phyloP scores from a whole-genome alignment of 371 early-diverging fungal genomes.

The Syncephalastrum contaminatum region DNA sequence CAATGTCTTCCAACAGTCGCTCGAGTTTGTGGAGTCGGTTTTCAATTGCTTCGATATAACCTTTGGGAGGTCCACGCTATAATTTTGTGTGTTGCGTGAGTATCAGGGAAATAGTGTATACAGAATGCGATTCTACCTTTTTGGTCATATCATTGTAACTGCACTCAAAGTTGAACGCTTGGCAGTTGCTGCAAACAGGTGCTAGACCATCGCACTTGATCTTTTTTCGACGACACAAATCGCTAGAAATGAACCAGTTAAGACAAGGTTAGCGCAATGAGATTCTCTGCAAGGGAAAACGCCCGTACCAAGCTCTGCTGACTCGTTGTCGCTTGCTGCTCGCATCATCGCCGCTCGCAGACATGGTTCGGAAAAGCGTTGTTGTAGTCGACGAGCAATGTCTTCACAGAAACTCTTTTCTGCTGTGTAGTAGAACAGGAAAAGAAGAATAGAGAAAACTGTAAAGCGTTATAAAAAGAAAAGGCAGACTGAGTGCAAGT shows the following conservation, averaged over 20 bases:
- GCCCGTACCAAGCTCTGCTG: conserved; percentile 23
- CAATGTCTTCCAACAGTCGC: conserved; percentile 52
- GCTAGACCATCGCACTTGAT: conserved; percentile 62
- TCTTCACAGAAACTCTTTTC: background rate
- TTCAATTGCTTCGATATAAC: conserved; percentile 75
- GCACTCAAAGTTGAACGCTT: conserved; percentile 37
- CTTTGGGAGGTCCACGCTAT: conserved; percentile 70
- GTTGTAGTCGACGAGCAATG: conserved; percentile 6
- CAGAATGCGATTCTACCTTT: conserved; percentile 24
- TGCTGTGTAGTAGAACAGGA: background rate
- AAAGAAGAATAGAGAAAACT: no score
- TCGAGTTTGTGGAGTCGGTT: conserved; percentile 64
- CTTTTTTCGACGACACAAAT: conserved; percentile 64
- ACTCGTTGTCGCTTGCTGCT: conserved; percentile 19
- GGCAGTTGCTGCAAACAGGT: conserved; percentile 56
- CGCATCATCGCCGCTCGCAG: conserved; percentile 13
- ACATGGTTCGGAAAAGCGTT: conserved; percentile 5
- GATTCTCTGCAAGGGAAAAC: background rate
- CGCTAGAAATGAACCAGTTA: conserved; percentile 25
- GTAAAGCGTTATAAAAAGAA: no score
- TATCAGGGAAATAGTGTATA: background rate
- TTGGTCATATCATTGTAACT: conserved; percentile 47
- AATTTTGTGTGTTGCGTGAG: background rate
- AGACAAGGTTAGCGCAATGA: conserved; percentile 2
- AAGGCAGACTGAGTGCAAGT: background rate